These are phyloP conservation scores for Sutorius australiensis DNA, from an alignment of 768 basidiomycete genomes.

Conservation along the genomic window DNA sequence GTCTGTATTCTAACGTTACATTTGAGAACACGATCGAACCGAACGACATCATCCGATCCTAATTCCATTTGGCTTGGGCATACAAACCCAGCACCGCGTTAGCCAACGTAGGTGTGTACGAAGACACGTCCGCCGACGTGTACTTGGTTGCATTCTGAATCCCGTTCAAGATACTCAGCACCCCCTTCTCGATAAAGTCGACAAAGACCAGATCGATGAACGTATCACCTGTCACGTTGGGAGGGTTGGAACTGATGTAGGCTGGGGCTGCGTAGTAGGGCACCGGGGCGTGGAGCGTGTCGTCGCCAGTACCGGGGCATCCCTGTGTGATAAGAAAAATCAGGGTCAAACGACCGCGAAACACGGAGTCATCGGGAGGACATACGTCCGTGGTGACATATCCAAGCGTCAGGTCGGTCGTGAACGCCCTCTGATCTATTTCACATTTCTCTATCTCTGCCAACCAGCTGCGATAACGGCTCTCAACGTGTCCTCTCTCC, in stretches of 20 bases:
- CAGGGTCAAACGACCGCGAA: neutral
- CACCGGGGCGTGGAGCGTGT: constrained; percentile 59
- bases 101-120: constrained; percentile 47
- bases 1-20: neutral
- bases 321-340: constrained; percentile 33
- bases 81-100: constrained; percentile 38
- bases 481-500: constrained; percentile 47
- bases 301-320: constrained; percentile 76
- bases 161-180: constrained; percentile 53
- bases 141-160: constrained; percentile 50
- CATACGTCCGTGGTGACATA: constrained; percentile 72
- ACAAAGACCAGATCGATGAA: constrained; percentile 74
- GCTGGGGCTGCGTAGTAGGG: constrained; percentile 51
- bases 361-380: neutral
- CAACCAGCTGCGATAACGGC: constrained; percentile 53
- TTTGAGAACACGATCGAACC: neutral
- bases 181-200: constrained; percentile 56
- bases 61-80: constrained; percentile 36
- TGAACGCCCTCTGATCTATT: neutral
- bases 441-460: constrained; percentile 46
- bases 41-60: neutral
- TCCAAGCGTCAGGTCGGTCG: constrained; percentile 56
- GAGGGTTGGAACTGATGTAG: constrained; percentile 56
- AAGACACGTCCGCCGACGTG: constrained; percentile 45
- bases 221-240: constrained; percentile 45